Percentiles rank a stretch among this genome's conserved stretches.
phyloP scores from a whole-genome alignment of 345 rosid species.

The Citrus unshiu region DNA sequence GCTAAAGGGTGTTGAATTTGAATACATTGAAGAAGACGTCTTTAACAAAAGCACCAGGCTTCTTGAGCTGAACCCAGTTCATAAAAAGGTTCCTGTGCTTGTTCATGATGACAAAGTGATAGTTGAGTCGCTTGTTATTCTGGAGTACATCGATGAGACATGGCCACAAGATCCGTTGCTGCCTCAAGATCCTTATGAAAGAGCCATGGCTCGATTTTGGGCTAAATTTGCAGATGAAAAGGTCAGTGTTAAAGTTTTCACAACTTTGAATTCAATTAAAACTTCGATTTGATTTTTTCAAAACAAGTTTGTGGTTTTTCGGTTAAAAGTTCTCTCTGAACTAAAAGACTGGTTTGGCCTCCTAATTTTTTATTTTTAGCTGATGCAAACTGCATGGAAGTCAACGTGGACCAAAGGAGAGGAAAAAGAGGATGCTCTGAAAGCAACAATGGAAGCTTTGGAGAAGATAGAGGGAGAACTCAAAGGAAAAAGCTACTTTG shows the following conservation, averaged over 20 bases:
- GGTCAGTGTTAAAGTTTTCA: neutral
- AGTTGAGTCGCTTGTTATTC: conserved; percentile 14
- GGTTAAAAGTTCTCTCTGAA: no score
- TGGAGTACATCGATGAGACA: conserved; percentile 29
- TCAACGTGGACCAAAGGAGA: conserved; percentile 12
- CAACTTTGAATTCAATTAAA: no score
- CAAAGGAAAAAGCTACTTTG: conserved; percentile 19
- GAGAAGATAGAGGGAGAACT: conserved; percentile 30
- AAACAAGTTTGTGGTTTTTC: no score
- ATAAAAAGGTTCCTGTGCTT: conserved; percentile 15
- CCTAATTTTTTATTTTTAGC: no score
- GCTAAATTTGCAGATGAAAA: conserved; percentile 24
- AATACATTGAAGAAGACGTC: conserved; percentile 21
- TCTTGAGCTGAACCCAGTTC: conserved; percentile 10
- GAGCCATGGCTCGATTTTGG: conserved; percentile 41
- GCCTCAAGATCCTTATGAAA: conserved; percentile 32
- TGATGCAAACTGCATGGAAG: no score
- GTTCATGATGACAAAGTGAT: conserved; percentile 16
- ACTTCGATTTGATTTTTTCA: no score
- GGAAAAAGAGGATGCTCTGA: conserved; percentile 12
- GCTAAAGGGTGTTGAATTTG: conserved; percentile 16
- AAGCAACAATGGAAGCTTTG: conserved; percentile 8
- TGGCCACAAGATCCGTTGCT: conserved; percentile 31
- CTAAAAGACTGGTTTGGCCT: no score
- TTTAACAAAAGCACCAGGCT: conserved; percentile 17